Base-by-base conservation (phyloP, 768 basidiomycete species). In the Sarcomyxa edulis region DNA sequence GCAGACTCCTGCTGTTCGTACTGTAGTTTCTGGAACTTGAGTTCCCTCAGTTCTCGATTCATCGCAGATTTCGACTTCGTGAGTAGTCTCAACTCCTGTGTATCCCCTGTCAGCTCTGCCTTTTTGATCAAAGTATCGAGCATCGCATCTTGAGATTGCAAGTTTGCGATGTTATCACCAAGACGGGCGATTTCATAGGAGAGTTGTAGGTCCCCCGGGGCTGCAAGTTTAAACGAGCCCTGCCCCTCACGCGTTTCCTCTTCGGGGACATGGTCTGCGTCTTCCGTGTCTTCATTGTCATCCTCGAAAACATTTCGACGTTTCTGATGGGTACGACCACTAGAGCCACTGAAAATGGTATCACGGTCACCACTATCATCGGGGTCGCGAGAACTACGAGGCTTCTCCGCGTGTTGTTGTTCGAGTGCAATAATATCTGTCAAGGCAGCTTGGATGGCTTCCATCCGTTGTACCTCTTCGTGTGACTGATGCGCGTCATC, bases 1-100 rank as follows among this genome's bases (percentile, higher is more conserved):
- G 89, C 88, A n/a, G 77, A 69, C 53, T 96, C 92, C 58, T 97
- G 94, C 53, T 91, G 87, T 54, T 95, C 88, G 54, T 90, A 97
- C 53, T 97, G 94, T 8, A 74, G 72, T 60, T 85, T 91, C 61
- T 96, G 94, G 60, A 98, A 96, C 38, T 74, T 70, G 2, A 93
- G 64, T 51, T 91, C 84, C 21, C 93, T 72, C 27, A 93, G 65
- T 52, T 98, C 93, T 40, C 90, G 69, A 11, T 69, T 76, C 65
- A 98, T 76, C 0, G 88, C 78, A 7, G 82, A 72, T 55, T 85
- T 88, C 2, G 92, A 94, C 50, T 79, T 85, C 43, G 69, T 76
- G 33, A 98, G 75, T 30, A 98, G 71, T 42, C 74, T 75, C 15
- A 95, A 72, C 59, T 98, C 94, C 50, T 85, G 81, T 1, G 76